phyloP scores from a whole-genome alignment of 352 stramenopile species.

The Globisporangium irregulare region DNA sequence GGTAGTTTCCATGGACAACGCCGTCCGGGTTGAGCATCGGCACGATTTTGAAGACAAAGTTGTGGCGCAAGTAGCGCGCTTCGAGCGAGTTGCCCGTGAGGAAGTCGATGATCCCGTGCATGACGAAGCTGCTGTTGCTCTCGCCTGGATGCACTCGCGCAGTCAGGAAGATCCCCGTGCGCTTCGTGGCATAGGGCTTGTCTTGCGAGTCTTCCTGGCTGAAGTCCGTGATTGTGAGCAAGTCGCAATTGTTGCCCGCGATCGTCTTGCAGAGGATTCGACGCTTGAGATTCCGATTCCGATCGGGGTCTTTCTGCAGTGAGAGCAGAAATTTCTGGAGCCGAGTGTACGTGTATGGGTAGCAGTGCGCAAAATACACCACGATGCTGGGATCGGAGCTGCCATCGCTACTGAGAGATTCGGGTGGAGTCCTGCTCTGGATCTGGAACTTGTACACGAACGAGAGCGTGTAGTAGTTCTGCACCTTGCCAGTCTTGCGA shows the following conservation, averaged over 20 bases:
- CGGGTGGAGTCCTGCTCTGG: not conserved
- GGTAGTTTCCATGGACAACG: slow-evolving; percentile 91
- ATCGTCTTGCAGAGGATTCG: slow-evolving; percentile 80
- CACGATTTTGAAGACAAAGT: slow-evolving; percentile 90
- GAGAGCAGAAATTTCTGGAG: slow-evolving; percentile 52
- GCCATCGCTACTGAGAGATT: not conserved
- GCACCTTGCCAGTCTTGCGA: slow-evolving; percentile 38
- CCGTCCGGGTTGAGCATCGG: slow-evolving; percentile 94
- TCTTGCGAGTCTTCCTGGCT: slow-evolving; percentile 43
- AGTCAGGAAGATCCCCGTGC: slow-evolving; percentile 73
- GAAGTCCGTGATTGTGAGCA: slow-evolving; percentile 89
- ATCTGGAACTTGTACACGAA: slow-evolving; percentile 67
- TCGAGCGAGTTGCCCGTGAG: slow-evolving; percentile 69
- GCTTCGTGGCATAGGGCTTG: slow-evolving; percentile 18
- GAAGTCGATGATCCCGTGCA: slow-evolving; percentile 88
- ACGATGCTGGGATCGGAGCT: slow-evolving; percentile 6
- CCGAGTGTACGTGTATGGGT: slow-evolving; percentile 83
- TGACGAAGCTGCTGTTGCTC: slow-evolving; percentile 87
- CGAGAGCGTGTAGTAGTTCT: slow-evolving; percentile 70
- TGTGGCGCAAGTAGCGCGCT: slow-evolving; percentile 67
- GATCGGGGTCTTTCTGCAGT: slow-evolving; percentile 55
- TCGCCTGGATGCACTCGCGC: slow-evolving; percentile 88
- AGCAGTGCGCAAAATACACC: slow-evolving; percentile 80
- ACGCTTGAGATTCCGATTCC: slow-evolving; percentile 45
- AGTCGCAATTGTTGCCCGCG: slow-evolving; percentile 80